Percentiles rank a stretch among this genome's conserved stretches.
Evolutionary conservation across 148 eudicot species (phyloP).

Genomic region (Polygonum aviculare): DNA sequence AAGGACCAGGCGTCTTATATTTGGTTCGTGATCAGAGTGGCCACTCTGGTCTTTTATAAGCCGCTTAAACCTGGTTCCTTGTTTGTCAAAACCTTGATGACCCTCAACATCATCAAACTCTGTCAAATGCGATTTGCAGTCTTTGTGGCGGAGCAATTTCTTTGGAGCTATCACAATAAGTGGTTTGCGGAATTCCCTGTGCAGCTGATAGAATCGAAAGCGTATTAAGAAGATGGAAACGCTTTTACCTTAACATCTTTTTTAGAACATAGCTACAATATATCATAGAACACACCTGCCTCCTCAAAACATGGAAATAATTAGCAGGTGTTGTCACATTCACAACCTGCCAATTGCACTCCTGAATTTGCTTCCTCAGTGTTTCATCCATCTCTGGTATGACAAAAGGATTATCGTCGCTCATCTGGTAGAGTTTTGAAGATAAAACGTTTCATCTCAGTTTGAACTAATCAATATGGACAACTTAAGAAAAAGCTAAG

Average conservation of each 20-base stretch:
- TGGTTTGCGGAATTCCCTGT: slow-evolving; percentile 76
- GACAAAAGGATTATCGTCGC: slow-evolving; percentile 62
- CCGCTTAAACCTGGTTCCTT: slow-evolving; percentile 77
- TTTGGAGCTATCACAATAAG: slow-evolving; percentile 70
- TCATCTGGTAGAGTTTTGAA: slow-evolving; percentile 35
- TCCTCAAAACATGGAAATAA: slow-evolving; percentile 66
- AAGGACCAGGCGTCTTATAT: slow-evolving; percentile 62
- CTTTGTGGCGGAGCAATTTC: slow-evolving; percentile 74
- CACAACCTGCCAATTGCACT: slow-evolving; percentile 83
- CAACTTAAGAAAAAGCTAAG: not conserved
- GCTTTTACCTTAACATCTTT: not conserved
- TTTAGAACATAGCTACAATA: too few relatives aligned
- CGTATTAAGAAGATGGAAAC: slow-evolving; percentile 11
- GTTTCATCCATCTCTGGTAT: slow-evolving; percentile 85
- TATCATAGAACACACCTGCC: slow-evolving; percentile 38
- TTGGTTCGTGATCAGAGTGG: slow-evolving; percentile 67
- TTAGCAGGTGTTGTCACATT: slow-evolving; percentile 79
- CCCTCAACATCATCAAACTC: slow-evolving; percentile 86
- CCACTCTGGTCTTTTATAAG: slow-evolving; percentile 66
- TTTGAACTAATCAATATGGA: not conserved
- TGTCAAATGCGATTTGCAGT: slow-evolving; percentile 65
- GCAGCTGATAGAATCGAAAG: slow-evolving; percentile 28
- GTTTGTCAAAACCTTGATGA: slow-evolving; percentile 80
- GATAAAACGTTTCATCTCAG: not conserved
- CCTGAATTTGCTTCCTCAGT: slow-evolving; percentile 62